These are phyloP conservation scores for Rhodotorula sp. DNA, from an alignment of 1,284 basidiomycete genomes.

Conservation along the genomic window DNA sequence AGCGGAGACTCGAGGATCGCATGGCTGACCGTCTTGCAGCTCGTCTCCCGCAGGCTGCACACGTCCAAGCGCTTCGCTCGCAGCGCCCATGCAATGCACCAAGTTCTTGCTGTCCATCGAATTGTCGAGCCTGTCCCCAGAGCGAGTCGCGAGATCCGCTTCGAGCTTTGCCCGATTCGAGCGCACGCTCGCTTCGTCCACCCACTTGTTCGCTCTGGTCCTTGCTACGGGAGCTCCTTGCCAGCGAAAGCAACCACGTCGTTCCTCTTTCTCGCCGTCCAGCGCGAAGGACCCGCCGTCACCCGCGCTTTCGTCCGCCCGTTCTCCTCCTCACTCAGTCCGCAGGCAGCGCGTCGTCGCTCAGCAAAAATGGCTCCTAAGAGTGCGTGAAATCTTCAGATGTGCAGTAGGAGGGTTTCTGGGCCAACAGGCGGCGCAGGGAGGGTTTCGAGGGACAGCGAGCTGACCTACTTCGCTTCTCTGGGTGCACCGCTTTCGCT, in stretches of 20 bases:
- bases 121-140: no score
- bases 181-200: background rate
- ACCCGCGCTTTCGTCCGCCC: constrained; percentile 17
- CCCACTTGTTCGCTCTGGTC: background rate
- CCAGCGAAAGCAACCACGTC: constrained; percentile 7
- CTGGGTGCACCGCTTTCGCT: no score
- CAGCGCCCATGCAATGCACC: no score
- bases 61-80: no score
- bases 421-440: background rate
- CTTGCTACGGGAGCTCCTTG: background rate
- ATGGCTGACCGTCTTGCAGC: no score
- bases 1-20: no score
- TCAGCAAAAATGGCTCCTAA: constrained; percentile 36
- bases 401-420: background rate
- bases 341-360: constrained; percentile 16
- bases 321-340: constrained; percentile 8
- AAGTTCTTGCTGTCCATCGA: no score
- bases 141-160: no score
- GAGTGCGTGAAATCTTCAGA: constrained; percentile 20
- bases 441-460: background rate
- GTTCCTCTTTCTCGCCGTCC: constrained; percentile 14
- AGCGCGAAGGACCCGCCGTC: constrained; percentile 2
- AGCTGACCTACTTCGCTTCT: background rate
- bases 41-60: no score
- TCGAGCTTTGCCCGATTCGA: no score